Evolutionary conservation across 2,329 filamentous ascomycete species (phyloP).

Genomic region (Xylariaceae sp.): DNA sequence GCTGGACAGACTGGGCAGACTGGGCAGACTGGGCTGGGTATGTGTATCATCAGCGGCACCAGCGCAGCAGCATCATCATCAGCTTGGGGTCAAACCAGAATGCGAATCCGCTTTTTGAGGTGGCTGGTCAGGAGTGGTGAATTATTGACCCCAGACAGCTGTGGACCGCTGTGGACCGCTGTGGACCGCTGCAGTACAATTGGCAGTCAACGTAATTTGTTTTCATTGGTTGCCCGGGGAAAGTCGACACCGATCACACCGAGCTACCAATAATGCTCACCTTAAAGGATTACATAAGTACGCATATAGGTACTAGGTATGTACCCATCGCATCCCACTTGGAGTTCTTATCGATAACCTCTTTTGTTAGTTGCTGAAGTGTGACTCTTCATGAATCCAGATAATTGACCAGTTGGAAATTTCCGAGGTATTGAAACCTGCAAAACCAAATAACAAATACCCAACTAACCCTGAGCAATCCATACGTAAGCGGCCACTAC

Average conservation of each 20-base stretch:
- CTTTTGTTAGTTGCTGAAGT: not conserved
- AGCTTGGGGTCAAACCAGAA: conserved; percentile 9
- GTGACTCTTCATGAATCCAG: not conserved
- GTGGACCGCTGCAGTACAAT: conserved; percentile 16
- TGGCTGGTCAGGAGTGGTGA: conserved; percentile 19
- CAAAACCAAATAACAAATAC: not conserved
- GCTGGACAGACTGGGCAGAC: conserved; percentile 15
- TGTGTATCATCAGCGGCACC: conserved; percentile 10
- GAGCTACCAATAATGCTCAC: not conserved
- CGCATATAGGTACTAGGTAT: no score
- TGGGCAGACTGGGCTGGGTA: conserved; percentile 5
- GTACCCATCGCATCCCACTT: conserved; percentile 8
- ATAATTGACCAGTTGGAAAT: not conserved
- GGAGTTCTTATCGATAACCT: conserved; percentile 14
- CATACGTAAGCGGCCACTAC: not conserved
- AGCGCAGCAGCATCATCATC: conserved; percentile 1
- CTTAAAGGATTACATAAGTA: not conserved
- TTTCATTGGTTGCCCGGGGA: conserved; percentile 25
- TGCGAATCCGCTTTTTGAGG: conserved; percentile 15
- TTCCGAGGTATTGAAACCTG: not conserved
- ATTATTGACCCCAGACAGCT: conserved; percentile 11
- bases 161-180: conserved; percentile 11
- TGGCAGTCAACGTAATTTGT: conserved; percentile 10
- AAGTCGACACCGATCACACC: conserved; percentile 5
- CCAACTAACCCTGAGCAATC: not conserved